Evolutionary conservation across 1,284 basidiomycete species (phyloP).

Genomic region (Prillingera fragicola): DNA sequence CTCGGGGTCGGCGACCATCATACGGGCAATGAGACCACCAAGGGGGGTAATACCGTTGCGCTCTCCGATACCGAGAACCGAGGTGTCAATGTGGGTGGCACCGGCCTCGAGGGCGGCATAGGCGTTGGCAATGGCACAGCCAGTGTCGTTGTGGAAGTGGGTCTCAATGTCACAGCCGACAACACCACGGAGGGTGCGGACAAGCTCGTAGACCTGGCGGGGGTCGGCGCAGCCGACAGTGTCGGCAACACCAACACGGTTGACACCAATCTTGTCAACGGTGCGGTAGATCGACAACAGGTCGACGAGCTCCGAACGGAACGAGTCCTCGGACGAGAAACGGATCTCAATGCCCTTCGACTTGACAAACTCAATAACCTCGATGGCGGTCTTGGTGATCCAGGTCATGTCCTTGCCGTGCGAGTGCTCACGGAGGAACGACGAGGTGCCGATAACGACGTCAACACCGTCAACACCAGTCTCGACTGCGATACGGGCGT

Average conservation of each 20-base stretch:
- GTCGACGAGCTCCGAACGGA: constrained; percentile 99
- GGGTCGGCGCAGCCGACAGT: constrained; percentile 99
- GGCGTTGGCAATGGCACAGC: constrained; percentile 91
- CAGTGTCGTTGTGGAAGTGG: constrained; percentile 98
- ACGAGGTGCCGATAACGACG: constrained; percentile 98
- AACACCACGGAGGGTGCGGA: constrained; percentile 90
- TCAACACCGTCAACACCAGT: constrained; percentile 99
- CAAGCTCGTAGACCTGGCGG: constrained; percentile 96
- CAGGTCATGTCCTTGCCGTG: constrained; percentile 99
- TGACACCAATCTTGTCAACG: constrained; percentile 99
- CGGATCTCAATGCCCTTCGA: constrained; percentile 99
- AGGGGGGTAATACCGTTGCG: constrained; percentile 98
- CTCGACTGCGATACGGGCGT: constrained; percentile 96
- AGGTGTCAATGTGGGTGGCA: constrained; percentile 98
- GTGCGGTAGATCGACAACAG: constrained; percentile 98
- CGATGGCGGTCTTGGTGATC: constrained; percentile 93
- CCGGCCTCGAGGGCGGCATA: constrained; percentile 98
- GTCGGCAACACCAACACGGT: constrained; percentile 98
- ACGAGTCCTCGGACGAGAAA: constrained; percentile 99
- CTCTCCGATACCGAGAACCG: constrained; percentile 90
- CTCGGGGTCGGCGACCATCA: constrained; percentile 86
- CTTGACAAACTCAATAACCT: constrained; percentile 99
- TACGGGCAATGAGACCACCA: constrained; percentile 92
- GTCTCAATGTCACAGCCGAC: constrained; percentile 96
- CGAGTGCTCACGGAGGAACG: constrained; percentile 98